phyloP scores from a whole-genome alignment of 2,329 filamentous ascomycete species.

The Hymenoscyphus salicellus region DNA sequence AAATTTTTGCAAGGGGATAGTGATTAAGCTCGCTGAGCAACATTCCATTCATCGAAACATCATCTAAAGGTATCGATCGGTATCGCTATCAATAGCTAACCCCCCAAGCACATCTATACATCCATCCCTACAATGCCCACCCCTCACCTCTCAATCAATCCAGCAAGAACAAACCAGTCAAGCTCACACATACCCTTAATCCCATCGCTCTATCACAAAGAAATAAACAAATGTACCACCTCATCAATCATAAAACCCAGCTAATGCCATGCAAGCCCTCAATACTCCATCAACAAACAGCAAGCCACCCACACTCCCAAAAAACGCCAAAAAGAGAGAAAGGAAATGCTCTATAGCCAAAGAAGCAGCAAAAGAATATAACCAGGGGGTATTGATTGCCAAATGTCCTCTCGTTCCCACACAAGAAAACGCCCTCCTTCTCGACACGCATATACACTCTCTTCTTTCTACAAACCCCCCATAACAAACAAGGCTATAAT shows the following conservation, averaged over 20 bases:
- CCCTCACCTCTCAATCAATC: too few relatives aligned
- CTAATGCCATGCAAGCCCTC: background rate
- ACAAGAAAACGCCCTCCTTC: too few relatives aligned
- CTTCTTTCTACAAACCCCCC: background rate
- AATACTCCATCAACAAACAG: conserved; percentile 30
- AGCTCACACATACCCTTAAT: too few relatives aligned
- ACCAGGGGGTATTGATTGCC: conserved; percentile 1
- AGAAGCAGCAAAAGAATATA: background rate
- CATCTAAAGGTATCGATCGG: too few relatives aligned
- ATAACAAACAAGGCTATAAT: background rate
- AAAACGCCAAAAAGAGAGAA: background rate
- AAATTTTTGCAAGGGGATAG: too few relatives aligned
- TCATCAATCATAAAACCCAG: conserved; percentile 2
- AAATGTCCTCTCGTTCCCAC: background rate
- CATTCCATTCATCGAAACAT: too few relatives aligned
- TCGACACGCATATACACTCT: background rate
- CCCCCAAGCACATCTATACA: background rate
- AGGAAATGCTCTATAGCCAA: conserved; percentile 1
- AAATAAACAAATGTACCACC: background rate
- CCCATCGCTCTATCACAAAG: background rate
- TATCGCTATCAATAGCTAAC: too few relatives aligned
- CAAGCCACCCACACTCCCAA: background rate
- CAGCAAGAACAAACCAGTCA: background rate
- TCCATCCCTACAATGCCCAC: background rate
- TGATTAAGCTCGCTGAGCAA: too few relatives aligned